Evolutionary conservation across 2,329 filamentous ascomycete genomes (phyloP).

Genomic region (Nannizzia gypsea): DNA sequence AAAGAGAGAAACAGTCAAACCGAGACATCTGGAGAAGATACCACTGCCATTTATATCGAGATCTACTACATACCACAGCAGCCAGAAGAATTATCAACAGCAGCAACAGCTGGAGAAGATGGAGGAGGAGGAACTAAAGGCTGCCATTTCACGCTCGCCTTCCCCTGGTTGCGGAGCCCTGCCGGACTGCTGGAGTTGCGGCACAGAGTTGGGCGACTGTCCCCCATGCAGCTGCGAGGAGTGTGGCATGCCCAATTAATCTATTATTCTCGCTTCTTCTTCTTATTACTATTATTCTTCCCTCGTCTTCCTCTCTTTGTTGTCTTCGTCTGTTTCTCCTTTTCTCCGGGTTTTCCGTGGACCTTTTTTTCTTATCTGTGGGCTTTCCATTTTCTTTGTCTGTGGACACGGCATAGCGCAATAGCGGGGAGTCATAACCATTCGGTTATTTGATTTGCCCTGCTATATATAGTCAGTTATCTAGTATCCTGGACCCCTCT

Average conservation of each 20-base stretch:
- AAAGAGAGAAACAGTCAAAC: not conserved
- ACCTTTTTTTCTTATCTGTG: not conserved
- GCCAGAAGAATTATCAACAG: no score
- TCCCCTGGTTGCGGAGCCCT: constrained; percentile 4
- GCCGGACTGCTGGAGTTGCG: constrained; percentile 11
- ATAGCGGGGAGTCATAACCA: no score
- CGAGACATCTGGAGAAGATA: not conserved
- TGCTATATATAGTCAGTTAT: no score
- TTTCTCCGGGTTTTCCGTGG: not conserved
- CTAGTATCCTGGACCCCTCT: not conserved
- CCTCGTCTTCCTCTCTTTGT: not conserved
- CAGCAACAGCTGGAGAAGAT: no score
- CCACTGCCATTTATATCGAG: no score
- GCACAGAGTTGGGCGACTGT: constrained; percentile 6
- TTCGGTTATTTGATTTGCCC: no score
- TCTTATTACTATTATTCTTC: no score
- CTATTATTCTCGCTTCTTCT: not conserved
- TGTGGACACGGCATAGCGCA: no score
- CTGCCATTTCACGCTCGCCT: not conserved
- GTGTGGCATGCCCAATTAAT: constrained; percentile 10
- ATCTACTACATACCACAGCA: not conserved
- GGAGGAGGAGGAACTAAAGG: no score
- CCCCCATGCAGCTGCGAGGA: constrained; percentile 9
- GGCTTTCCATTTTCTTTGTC: not conserved
- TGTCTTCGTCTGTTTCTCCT: not conserved